Percentiles rank a stretch among this genome's conserved stretches.
Evolutionary conservation across 208 protist species (phyloP).

Genomic region (Acanthamoeba lenticulata): DNA sequence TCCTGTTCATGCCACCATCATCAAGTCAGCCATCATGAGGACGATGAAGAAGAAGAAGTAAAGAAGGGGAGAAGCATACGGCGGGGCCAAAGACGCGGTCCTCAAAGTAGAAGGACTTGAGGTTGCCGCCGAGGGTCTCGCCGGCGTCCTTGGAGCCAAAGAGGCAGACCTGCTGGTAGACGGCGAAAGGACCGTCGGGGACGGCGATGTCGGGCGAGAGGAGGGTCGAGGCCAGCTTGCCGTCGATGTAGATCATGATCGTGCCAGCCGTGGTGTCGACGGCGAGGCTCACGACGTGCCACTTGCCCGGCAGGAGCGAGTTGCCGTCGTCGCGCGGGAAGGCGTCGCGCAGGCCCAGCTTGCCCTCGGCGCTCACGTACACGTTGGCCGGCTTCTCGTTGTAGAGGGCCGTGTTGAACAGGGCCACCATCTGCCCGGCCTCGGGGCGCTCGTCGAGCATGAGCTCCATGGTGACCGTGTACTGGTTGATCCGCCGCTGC

Average conservation of each 20-base stretch:
- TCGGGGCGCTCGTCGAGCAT: slow-evolving; percentile 48
- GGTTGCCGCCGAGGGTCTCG: slow-evolving; percentile 41
- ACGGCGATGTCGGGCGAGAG: slow-evolving; percentile 13
- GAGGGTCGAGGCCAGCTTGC: slow-evolving; percentile 29
- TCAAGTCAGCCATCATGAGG: too few species aligned
- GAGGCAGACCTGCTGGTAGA: slow-evolving; percentile 50
- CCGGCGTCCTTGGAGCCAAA: slow-evolving; percentile 27
- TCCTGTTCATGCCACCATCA: too few species aligned
- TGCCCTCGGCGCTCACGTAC: slow-evolving; percentile 29
- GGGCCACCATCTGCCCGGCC: neutral
- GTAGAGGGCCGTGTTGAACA: slow-evolving; percentile 59
- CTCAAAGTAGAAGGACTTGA: slow-evolving; percentile 60
- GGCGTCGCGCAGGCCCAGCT: slow-evolving; percentile 22
- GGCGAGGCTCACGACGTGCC: slow-evolving; percentile 11
- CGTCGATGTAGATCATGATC: slow-evolving; percentile 34
- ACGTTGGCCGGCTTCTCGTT: slow-evolving; percentile 56
- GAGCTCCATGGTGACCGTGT: slow-evolving; percentile 58
- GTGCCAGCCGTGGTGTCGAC: neutral
- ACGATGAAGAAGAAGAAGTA: neutral
- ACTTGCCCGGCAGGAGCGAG: neutral
- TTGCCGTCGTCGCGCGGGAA: slow-evolving; percentile 28
- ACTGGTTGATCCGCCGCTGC: slow-evolving; percentile 56
- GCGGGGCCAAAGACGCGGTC: neutral
- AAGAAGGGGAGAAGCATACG: neutral
- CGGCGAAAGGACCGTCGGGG: neutral